Base-by-base conservation (phyloP, 129 eudicot genomes). In the Gnaphalium uliginosum region DNA sequence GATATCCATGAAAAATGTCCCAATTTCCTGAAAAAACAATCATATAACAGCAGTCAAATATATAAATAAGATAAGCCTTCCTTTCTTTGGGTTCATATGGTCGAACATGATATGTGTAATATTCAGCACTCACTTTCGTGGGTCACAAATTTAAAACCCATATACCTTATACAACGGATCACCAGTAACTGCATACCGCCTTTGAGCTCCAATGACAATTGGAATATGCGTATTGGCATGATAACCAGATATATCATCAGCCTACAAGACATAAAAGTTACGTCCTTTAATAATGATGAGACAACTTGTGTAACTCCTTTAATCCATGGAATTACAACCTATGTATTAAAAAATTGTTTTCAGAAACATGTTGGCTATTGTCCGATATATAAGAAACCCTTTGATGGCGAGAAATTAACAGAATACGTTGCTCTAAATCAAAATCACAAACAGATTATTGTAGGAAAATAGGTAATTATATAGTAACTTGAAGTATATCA, bases 201-300 rank as follows among this genome's bases (percentile, higher is more conserved):
- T 75, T 85, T 93, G 98, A 75, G 98, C 81, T 69, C 96, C 98
- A 69, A 93, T 61, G 71, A 93, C 98, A 39, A 93, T 69, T 15
- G 98, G 96, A 80, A 93, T 93, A 80, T 93, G 96, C 9, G 96
- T 88, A 77, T 90, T 93, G 57, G 92, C 76, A 86, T 90, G 96
- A 76, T 86, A 93, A 24, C 87, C 92, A 54, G 91, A 80, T 82
- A 93, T 85, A 62, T 88, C 89, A 85, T 93, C 96, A 27, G 96
- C 98, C 98, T 93, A 46, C 58, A 81, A 39, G 56, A 17, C 21
- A 5, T 41, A 14, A 63, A 46, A 37, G 62, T 58, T 43, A 24
- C 39, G 21, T 60, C 64, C 15, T 65, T 8, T 76, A 65, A 65
- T 74, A 26, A 74, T 14, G n/a, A n/a, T n/a, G n/a, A n/a, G n/a